Percentiles rank a stretch among this genome's conserved stretches.
Evolutionary conservation across 352 stramenopile species (phyloP).

Genomic region (Phytopythium mirpurense): DNA sequence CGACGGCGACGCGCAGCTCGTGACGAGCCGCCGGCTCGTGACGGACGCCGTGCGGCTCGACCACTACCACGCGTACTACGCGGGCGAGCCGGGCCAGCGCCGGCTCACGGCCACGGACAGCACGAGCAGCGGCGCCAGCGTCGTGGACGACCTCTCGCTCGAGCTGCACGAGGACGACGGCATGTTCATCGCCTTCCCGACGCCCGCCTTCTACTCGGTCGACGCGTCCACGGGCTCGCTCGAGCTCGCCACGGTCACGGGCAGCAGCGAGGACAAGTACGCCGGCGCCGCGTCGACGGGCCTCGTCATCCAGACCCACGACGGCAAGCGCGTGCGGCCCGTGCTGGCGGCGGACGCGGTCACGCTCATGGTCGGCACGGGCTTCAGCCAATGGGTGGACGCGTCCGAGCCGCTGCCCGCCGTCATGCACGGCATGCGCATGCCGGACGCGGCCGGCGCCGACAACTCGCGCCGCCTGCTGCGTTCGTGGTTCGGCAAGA

Average conservation of each 20-base stretch:
- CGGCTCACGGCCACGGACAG: background rate
- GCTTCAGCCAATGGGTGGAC: constrained; percentile 44
- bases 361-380: constrained; percentile 56
- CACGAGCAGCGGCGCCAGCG: constrained; percentile 2
- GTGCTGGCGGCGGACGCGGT: constrained; percentile 45
- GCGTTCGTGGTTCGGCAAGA: constrained; percentile 57
- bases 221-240: constrained; percentile 18
- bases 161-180: constrained; percentile 54
- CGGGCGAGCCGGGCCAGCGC: constrained; percentile 5
- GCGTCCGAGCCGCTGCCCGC: constrained; percentile 38
- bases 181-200: constrained; percentile 52
- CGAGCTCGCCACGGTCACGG: constrained; percentile 13
- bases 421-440: constrained; percentile 56
- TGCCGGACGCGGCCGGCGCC: constrained; percentile 27
- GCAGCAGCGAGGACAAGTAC: constrained; percentile 7
- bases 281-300: constrained; percentile 29
- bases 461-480: constrained; percentile 27
- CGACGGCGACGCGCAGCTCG: constrained; percentile 27
- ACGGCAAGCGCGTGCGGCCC: constrained; percentile 37
- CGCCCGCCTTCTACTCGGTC: constrained; percentile 49
- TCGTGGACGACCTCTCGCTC: constrained; percentile 30
- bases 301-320: constrained; percentile 43
- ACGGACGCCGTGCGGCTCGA: constrained; percentile 49
- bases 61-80: constrained; percentile 60
- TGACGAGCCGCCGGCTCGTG: constrained; percentile 47